phyloP scores from a whole-genome alignment of 257 asterid genomes.

The Lithospermum erythrorhizon region DNA sequence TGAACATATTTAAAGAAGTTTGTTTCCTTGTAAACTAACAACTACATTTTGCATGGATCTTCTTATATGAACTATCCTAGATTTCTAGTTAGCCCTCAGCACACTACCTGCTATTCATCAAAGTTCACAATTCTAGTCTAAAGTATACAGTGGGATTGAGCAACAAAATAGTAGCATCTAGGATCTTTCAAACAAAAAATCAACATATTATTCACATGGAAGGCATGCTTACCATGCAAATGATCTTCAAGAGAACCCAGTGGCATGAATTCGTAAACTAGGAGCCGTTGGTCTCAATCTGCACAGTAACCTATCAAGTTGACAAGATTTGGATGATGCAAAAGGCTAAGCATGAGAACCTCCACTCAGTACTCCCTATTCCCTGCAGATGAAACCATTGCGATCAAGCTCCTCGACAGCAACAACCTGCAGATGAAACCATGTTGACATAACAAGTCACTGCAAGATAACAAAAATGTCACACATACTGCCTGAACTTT shows the following conservation, averaged over 20 bases:
- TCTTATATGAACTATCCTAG: not conserved
- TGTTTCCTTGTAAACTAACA: not conserved
- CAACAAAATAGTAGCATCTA: no score
- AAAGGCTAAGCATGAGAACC: conserved; percentile 98
- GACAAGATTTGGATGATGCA: conserved; percentile 86
- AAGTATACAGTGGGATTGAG: no score
- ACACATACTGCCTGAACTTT: no score
- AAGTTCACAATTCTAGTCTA: no score
- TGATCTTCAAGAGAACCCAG: conserved; percentile 98
- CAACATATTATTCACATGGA: conserved; percentile 1
- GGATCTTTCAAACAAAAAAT: not conserved
- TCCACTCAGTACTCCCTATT: conserved; percentile 91
- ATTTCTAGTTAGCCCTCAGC: not conserved
- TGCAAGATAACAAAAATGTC: not conserved
- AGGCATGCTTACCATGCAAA: conserved; percentile 67
- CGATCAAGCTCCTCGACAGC: conserved; percentile 96
- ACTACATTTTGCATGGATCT: not conserved
- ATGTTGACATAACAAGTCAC: conserved; percentile 12
- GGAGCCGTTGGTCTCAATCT: conserved; percentile 95
- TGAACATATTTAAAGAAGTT: not conserved
- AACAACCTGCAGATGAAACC: conserved; percentile 50
- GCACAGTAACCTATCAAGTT: conserved; percentile 98
- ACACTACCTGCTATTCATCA: not conserved
- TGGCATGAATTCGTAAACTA: conserved; percentile 90
- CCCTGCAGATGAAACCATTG: conserved; percentile 91